Base-by-base conservation (phyloP, 345 rosid species). In the Gossypium bickii region DNA sequence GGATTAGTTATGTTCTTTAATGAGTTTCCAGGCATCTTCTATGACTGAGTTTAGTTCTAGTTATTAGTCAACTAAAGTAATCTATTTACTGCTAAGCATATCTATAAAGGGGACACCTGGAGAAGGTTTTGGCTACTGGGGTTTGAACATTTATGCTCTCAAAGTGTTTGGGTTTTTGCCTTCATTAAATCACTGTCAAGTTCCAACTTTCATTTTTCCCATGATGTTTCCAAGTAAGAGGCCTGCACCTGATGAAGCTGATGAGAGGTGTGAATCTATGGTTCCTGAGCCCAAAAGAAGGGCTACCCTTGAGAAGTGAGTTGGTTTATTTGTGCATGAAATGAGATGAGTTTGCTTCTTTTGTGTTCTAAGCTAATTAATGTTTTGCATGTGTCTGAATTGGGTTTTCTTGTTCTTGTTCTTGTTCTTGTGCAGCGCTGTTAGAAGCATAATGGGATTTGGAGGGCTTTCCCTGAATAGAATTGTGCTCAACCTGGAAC, bases 401-500 rank as follows among this genome's bases (percentile, higher is more conserved):
- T 34, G 41, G 7, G 16, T 48, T 48, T 48, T 48, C 52, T 12
- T 6, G 1, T 66, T 18, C 9, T 12, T 6, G 1, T 66, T 18
- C 9, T 10, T 18, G 7, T n/a, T 41, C 38, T 52, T 76, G 48
- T 73, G 77, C 87, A 89, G 97, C 58, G 81, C 55, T 64, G 84
- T 81, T 71, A 68, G 72, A 27, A 69, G 7, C 45, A 17, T 70
- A 58, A 82, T 73, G 81, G 80, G 7, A 78, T 4, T 89, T 70
- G 82, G 81, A 57, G 74, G 81, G 72, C 76, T 34, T 73, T 81
- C 83, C 0, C 1, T 62, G 24, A 25, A 76, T 5, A 90, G 79
- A 45, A 45, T 85, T 34, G 77, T 62, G 60, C 29, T 64, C 20
- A 55, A 20, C 24, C 71, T 91, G 69, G 92, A 90, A 82, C 88